phyloP scores from a whole-genome alignment of 441 rosid species.

The Lagerstroemia fauriei region DNA sequence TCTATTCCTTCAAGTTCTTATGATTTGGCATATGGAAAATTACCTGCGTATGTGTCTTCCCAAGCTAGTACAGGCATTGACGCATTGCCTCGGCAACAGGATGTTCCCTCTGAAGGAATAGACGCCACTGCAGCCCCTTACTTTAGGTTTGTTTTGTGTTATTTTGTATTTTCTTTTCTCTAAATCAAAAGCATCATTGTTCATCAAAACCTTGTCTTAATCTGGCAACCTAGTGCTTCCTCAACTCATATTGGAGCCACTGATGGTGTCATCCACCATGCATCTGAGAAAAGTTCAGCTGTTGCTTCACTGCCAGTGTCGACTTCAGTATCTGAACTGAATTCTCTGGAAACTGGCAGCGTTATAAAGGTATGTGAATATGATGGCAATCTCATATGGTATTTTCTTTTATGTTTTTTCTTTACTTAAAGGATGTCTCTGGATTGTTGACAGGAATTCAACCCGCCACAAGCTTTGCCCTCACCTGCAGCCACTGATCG shows the following conservation, averaged over 20 bases:
- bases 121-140: conserved; percentile 59
- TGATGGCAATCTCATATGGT: conserved; percentile 18
- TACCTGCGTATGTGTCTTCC: conserved; percentile 50
- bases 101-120: conserved; percentile 59
- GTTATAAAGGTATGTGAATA: conserved; percentile 52
- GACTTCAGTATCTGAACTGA: conserved; percentile 55
- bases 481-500: conserved; percentile 64
- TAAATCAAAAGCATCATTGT: conserved; percentile 10
- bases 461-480: conserved; percentile 52
- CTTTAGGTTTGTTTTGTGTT: conserved; percentile 48
- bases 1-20: conserved; percentile 49
- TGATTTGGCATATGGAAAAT: conserved; percentile 61
- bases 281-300: conserved; percentile 51
- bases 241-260: conserved; percentile 55
- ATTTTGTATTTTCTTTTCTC: neutral
- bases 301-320: conserved; percentile 50
- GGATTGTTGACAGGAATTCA: conserved; percentile 47
- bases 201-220: conserved; percentile 14
- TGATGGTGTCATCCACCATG: conserved; percentile 46
- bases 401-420: neutral
- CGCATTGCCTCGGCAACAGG: conserved; percentile 55
- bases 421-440: conserved; percentile 30
- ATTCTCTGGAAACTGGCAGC: conserved; percentile 51
- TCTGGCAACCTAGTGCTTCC: conserved; percentile 49
- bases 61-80: conserved; percentile 58